Evolutionary conservation across 305 asterid species (phyloP).

Genomic region (Fraxinus sp.): DNA sequence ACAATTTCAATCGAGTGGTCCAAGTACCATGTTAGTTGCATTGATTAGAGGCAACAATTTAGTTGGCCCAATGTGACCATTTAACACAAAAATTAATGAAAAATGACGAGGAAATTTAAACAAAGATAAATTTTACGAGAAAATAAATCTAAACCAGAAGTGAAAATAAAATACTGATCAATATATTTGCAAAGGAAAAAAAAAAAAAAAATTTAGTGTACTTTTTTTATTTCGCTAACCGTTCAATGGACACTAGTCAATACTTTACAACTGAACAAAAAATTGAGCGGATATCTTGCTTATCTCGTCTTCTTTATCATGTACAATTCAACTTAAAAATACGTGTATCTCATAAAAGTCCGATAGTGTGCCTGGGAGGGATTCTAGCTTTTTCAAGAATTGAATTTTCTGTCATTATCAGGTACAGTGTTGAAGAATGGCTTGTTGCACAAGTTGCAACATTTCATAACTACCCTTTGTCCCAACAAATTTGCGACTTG

Average conservation of each 20-base stretch:
- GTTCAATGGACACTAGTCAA: not conserved
- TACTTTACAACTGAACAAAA: not conserved
- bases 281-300: not conserved
- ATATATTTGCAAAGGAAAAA: too few species aligned
- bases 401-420: too few species aligned
- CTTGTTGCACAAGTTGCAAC: too few species aligned
- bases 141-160: not conserved
- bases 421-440: too few species aligned
- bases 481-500: too few species aligned
- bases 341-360: not conserved
- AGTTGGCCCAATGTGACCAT: not conserved
- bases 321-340: not conserved
- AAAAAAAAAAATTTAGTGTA: too few species aligned
- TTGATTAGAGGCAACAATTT: not conserved
- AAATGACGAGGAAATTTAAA: not conserved
- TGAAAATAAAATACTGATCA: not conserved
- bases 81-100: not conserved
- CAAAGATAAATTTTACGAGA: not conserved
- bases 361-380: too few species aligned
- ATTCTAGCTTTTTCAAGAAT: too few species aligned
- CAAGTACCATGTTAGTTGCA: not conserved
- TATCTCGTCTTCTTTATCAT: not conserved
- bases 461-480: too few species aligned
- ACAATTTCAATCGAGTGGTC: not conserved
- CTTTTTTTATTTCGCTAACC: too few species aligned